phyloP scores from a whole-genome alignment of 345 rosid genomes.

The Arabis alpina region DNA sequence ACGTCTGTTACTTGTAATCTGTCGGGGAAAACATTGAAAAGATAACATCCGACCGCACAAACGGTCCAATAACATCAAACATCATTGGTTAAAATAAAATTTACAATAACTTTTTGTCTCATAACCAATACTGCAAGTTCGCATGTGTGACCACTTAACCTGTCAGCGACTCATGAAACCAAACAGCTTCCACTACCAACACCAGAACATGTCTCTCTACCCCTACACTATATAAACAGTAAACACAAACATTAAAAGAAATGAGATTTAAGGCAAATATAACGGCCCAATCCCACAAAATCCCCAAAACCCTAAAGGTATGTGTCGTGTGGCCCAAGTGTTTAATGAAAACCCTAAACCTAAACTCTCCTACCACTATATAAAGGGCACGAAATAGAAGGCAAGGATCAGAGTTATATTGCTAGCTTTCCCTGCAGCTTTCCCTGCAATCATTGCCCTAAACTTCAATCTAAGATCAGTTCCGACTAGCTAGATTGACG shows the following conservation, averaged over 20 bases:
- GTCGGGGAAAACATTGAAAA: constrained; percentile 28
- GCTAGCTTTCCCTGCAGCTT: too few species aligned
- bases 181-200: constrained; percentile 34
- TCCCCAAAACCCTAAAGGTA: too few species aligned
- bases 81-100: background rate
- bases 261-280: background rate
- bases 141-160: constrained; percentile 39
- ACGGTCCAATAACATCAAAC: constrained; percentile 42
- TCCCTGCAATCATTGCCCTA: too few species aligned
- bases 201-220: constrained; percentile 7
- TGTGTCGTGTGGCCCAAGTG: too few species aligned
- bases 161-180: constrained; percentile 25
- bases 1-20: constrained; percentile 3
- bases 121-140: constrained; percentile 34
- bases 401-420: too few species aligned
- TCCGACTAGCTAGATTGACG: too few species aligned
- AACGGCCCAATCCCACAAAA: too few species aligned
- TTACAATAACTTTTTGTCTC: background rate
- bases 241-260: constrained; percentile 14
- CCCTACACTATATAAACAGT: constrained; percentile 23
- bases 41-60: constrained; percentile 26
- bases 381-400: too few species aligned
- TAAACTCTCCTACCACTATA: too few species aligned
- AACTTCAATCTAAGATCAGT: too few species aligned
- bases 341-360: too few species aligned